These are phyloP conservation scores for Saccharomycopsis phalli DNA, from an alignment of 1,139 yeast genomes.

Conservation along the genomic window DNA sequence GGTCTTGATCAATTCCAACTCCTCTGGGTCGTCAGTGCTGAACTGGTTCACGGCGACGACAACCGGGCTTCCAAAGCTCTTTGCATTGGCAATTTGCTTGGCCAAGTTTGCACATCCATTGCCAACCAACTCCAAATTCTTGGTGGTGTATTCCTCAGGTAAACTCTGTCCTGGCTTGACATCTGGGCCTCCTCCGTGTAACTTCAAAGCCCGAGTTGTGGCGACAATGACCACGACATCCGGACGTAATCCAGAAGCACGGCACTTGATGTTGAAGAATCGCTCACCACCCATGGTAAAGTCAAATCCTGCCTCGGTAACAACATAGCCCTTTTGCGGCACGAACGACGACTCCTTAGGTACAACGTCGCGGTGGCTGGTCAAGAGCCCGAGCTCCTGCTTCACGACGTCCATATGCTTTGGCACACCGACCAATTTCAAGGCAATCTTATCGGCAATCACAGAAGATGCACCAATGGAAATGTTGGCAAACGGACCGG, in stretches of 20 bases:
- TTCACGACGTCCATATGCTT: conserved; percentile 14
- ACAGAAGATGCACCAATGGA: conserved; percentile 82
- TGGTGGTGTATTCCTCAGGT: conserved; percentile 58
- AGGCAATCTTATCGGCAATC: conserved; percentile 65
- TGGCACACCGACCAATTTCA: conserved; percentile 47
- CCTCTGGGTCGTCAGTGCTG: conserved; percentile 62
- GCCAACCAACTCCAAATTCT: conserved; percentile 54
- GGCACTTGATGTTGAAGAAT: conserved; percentile 70
- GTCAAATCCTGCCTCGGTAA: conserved; percentile 81
- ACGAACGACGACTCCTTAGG: conserved; percentile 2
- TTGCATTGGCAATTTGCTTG: conserved; percentile 65
- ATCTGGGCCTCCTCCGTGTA: conserved; percentile 80
- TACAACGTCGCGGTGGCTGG: conserved; percentile 27
- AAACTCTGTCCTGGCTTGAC: conserved; percentile 74
- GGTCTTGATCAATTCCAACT: conserved; percentile 51
- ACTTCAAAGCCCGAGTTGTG: conserved; percentile 68
- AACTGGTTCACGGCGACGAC: conserved; percentile 75
- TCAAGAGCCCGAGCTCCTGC: conserved; percentile 6
- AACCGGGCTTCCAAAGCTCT: conserved; percentile 64
- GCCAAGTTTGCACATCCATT: conserved; percentile 66
- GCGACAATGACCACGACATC: conserved; percentile 73
- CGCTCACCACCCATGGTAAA: conserved; percentile 89
- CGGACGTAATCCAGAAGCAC: conserved; percentile 65
- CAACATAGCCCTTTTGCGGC: conserved; percentile 51
- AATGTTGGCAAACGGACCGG: conserved; percentile 82